Evolutionary conservation across 495 filamentous ascomycete genomes (phyloP).

Genomic region (Pseudoneurospora amorphoporcata): DNA sequence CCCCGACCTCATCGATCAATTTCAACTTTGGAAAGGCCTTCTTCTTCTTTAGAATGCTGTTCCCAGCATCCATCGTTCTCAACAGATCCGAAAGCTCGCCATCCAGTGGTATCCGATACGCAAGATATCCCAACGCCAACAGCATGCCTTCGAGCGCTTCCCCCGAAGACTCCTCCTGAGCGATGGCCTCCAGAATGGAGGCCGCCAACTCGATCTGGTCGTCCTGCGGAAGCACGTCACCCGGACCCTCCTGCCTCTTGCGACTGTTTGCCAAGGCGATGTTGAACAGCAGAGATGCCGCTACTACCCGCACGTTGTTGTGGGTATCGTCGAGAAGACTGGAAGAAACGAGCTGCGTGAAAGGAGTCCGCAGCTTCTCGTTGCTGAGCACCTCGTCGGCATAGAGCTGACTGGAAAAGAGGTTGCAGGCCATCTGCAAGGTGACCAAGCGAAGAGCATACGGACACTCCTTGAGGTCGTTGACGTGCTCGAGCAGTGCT

Average conservation of each 20-base stretch:
- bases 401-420: conserved; percentile 54
- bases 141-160: conserved; percentile 67
- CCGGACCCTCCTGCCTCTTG: conserved; percentile 44
- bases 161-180: conserved; percentile 50
- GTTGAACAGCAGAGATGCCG: conserved; percentile 77
- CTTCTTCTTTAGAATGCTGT: conserved; percentile 45
- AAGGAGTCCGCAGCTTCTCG: conserved; percentile 24
- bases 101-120: conserved; percentile 56
- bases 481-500: conserved; percentile 51
- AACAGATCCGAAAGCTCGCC: conserved; percentile 69
- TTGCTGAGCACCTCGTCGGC: conserved; percentile 30
- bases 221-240: conserved; percentile 52
- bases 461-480: conserved; percentile 41
- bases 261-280: conserved; percentile 60
- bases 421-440: conserved; percentile 50
- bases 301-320: conserved; percentile 55
- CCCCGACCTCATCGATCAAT: conserved; percentile 49
- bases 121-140: conserved; percentile 59
- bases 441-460: conserved; percentile 79
- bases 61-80: conserved; percentile 56
- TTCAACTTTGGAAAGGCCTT: conserved; percentile 43
- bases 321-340: conserved; percentile 47
- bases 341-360: conserved; percentile 39
- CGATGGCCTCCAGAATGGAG: conserved; percentile 64
- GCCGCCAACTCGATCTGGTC: conserved; percentile 72